phyloP scores from a whole-genome alignment of 257 asterid species.

The Nicotiana attenuata region DNA sequence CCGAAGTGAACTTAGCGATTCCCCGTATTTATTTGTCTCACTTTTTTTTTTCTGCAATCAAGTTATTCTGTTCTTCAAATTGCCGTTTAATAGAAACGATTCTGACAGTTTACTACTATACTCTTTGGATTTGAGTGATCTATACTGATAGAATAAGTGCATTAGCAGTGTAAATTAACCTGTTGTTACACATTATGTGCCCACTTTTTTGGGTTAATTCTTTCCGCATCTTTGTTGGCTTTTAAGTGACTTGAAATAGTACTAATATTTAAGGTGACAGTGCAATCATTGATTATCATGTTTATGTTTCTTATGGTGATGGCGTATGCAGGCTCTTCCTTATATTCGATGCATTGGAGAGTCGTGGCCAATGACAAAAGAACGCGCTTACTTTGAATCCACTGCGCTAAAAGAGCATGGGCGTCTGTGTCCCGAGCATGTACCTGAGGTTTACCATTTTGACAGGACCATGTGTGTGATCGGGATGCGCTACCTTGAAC shows the following conservation, averaged over 20 bases:
- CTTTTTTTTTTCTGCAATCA: neutral
- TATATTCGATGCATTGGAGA: slow-evolving; percentile 90
- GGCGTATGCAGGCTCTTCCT: slow-evolving; percentile 75
- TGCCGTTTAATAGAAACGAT: neutral
- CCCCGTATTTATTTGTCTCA: neutral
- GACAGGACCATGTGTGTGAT: slow-evolving; percentile 84
- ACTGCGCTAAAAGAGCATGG: slow-evolving; percentile 60
- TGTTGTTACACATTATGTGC: neutral
- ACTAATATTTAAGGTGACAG: neutral
- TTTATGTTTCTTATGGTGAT: slow-evolving; percentile 1
- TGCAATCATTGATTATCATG: neutral
- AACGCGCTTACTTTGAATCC: slow-evolving; percentile 89
- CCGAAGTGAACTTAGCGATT: neutral
- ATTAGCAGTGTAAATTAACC: neutral
- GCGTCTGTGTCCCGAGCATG: slow-evolving; percentile 67
- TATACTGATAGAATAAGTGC: neutral
- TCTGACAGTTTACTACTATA: neutral
- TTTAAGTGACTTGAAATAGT: neutral
- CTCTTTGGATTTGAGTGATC: neutral
- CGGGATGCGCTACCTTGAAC: slow-evolving; percentile 90
- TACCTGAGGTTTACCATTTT: slow-evolving; percentile 93
- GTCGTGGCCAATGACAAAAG: slow-evolving; percentile 98
- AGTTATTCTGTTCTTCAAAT: neutral
- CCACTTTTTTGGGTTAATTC: neutral
- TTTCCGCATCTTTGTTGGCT: neutral